phyloP scores from a whole-genome alignment of 164 flowering plant genomes.

The Kalanchoe fedtschenkoi region DNA sequence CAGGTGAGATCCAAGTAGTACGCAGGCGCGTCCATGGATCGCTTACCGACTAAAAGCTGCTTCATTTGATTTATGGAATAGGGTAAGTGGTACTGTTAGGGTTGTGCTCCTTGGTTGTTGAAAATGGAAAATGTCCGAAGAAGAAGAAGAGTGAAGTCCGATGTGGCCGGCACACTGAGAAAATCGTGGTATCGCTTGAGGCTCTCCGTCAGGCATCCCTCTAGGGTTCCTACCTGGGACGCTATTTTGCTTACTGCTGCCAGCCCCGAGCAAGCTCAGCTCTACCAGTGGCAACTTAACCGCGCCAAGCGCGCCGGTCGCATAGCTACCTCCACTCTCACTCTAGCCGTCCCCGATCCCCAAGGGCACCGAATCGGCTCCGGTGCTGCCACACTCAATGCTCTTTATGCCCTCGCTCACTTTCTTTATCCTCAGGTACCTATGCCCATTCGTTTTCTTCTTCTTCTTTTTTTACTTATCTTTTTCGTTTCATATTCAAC shows the following conservation, averaged over 20 bases:
- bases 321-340: slow-evolving; percentile 62
- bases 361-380: slow-evolving; percentile 90
- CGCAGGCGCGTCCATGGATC: too few relatives aligned
- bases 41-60: too few relatives aligned
- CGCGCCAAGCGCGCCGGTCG: slow-evolving; percentile 89
- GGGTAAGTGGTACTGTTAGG: too few relatives aligned
- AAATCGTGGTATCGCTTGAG: slow-evolving; percentile 85
- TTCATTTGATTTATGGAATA: too few relatives aligned
- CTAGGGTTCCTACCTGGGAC: slow-evolving; percentile 95
- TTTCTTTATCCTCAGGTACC: slow-evolving; percentile 18
- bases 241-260: slow-evolving; percentile 93
- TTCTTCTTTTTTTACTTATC: too few relatives aligned
- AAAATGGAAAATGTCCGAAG: slow-evolving; percentile 15
- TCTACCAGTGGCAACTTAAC: slow-evolving; percentile 84
- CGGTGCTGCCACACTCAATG: slow-evolving; percentile 91
- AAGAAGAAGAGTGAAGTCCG: slow-evolving; percentile 20
- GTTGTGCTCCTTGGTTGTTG: neutral
- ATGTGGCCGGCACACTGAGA: slow-evolving; percentile 36
- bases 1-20: too few relatives aligned
- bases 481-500: too few relatives aligned
- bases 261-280: slow-evolving; percentile 91
- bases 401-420: slow-evolving; percentile 49
- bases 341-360: slow-evolving; percentile 92
- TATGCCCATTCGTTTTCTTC: slow-evolving; percentile 9
- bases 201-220: slow-evolving; percentile 70